Percentiles rank a stretch among this genome's conserved stretches.
Evolutionary conservation across 345 rosid species (phyloP).

Genomic region (Corchorus olitorius): DNA sequence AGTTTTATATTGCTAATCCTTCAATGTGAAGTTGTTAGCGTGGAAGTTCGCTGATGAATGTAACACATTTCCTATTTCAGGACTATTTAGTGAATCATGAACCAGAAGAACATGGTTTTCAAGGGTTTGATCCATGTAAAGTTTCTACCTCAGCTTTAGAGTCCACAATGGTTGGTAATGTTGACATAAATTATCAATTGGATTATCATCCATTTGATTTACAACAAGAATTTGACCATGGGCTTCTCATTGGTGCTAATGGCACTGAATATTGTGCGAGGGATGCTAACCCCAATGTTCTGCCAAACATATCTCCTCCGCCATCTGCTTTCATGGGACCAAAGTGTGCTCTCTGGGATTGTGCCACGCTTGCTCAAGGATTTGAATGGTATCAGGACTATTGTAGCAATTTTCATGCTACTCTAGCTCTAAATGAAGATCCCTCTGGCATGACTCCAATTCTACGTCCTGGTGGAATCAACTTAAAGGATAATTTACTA

Average conservation of each 20-base stretch:
- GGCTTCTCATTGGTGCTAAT: constrained; percentile 35
- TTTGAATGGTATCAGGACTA: constrained; percentile 56
- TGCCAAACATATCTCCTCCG: constrained; percentile 51
- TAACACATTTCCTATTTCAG: constrained; percentile 39
- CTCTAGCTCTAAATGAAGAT: constrained; percentile 62
- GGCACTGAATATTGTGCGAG: constrained; percentile 33
- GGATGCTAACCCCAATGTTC: constrained; percentile 35
- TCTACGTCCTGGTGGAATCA: constrained; percentile 73
- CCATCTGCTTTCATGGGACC: constrained; percentile 90
- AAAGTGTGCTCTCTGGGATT: constrained; percentile 92
- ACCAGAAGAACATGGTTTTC: constrained; percentile 40
- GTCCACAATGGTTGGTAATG: constrained; percentile 31
- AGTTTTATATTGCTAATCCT: neutral
- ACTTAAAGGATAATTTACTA: constrained; percentile 71
- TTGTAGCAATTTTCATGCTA: constrained; percentile 77
- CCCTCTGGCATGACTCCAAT: constrained; percentile 65
- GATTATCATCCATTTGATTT: constrained; percentile 50
- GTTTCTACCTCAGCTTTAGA: constrained; percentile 35
- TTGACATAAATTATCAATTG: constrained; percentile 47
- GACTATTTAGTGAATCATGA: constrained; percentile 37
- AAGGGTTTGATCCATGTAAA: constrained; percentile 48
- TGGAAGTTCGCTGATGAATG: constrained; percentile 16
- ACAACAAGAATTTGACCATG: constrained; percentile 48
- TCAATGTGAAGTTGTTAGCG: neutral
- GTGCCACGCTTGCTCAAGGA: constrained; percentile 80